phyloP scores from a whole-genome alignment of 257 asterid genomes.

The Solanum medicagineum region DNA sequence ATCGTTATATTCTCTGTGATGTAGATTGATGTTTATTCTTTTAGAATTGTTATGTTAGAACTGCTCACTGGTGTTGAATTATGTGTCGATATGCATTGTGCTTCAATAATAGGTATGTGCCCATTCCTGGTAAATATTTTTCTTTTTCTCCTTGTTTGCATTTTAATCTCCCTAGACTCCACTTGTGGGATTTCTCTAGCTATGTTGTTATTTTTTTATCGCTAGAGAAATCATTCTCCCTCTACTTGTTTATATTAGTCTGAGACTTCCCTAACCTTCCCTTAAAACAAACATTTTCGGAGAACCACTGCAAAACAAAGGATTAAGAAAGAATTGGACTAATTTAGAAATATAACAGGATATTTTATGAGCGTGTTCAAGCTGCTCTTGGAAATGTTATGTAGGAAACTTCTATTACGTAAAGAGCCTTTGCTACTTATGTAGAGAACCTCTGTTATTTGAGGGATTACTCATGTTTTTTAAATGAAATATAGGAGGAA shows the following conservation, averaged over 20 bases:
- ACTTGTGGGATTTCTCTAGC: no score
- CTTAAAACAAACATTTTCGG: neutral
- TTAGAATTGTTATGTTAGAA: constrained; percentile 97
- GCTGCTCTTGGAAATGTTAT: neutral
- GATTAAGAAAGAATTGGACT: neutral
- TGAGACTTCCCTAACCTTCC: neutral
- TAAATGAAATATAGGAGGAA: constrained; percentile 51
- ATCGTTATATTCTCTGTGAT: neutral
- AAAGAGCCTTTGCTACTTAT: no score
- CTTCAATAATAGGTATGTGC: constrained; percentile 75
- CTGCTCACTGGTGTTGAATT: constrained; percentile 95
- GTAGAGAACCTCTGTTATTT: neutral
- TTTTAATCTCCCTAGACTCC: no score
- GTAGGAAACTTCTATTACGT: neutral
- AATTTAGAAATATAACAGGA: neutral
- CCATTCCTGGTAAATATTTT: neutral
- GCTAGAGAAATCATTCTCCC: neutral
- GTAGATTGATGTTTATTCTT: constrained; percentile 94
- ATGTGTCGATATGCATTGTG: constrained; percentile 87
- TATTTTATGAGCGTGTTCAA: neutral
- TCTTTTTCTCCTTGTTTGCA: neutral
- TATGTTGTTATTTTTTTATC: no score
- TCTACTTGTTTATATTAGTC: neutral
- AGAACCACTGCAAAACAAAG: neutral
- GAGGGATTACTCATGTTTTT: neutral